Conservation (phyloP, 805 yeast genomes). For the Wickerhamiella spandovensis region DNA sequence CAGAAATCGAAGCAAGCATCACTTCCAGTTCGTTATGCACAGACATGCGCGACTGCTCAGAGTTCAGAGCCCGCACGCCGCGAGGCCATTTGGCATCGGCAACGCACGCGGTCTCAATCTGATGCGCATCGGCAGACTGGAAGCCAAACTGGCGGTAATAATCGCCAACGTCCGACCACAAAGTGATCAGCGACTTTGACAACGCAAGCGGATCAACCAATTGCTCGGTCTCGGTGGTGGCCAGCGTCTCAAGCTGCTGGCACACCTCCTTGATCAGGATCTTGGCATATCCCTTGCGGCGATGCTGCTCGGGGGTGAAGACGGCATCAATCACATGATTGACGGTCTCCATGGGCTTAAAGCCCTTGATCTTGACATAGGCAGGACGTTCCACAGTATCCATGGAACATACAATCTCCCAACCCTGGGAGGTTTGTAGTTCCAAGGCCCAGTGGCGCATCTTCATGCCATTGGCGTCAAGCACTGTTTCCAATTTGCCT, state of each 20-base stretch:
- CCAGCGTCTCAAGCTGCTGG: slow-evolving; percentile 5
- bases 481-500: slow-evolving; percentile 11
- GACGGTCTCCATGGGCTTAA: slow-evolving; percentile 9
- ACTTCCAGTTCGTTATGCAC: slow-evolving; percentile 7
- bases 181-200: slow-evolving; percentile 26
- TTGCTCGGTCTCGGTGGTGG: slow-evolving; percentile 8
- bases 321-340: slow-evolving; percentile 39
- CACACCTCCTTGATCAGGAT: slow-evolving; percentile 28
- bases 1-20: slow-evolving; percentile 11
- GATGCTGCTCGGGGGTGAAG: slow-evolving; percentile 32
- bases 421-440: slow-evolving; percentile 1
- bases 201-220: not conserved
- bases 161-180: slow-evolving; percentile 64
- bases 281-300: slow-evolving; percentile 43
- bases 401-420: slow-evolving; percentile 28
- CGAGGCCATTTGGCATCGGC: not conserved
- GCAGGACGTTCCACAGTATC: slow-evolving; percentile 31
- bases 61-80: slow-evolving; percentile 1
- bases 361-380: slow-evolving; percentile 14
- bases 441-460: slow-evolving; percentile 21
- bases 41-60: slow-evolving; percentile 6
- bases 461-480: slow-evolving; percentile 10
- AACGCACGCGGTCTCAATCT: not conserved
- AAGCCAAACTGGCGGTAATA: slow-evolving; percentile 50
- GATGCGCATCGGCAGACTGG: slow-evolving; percentile 5